phyloP scores from a whole-genome alignment of 1,139 yeast genomes.

The Suhomyces bribrorum region DNA sequence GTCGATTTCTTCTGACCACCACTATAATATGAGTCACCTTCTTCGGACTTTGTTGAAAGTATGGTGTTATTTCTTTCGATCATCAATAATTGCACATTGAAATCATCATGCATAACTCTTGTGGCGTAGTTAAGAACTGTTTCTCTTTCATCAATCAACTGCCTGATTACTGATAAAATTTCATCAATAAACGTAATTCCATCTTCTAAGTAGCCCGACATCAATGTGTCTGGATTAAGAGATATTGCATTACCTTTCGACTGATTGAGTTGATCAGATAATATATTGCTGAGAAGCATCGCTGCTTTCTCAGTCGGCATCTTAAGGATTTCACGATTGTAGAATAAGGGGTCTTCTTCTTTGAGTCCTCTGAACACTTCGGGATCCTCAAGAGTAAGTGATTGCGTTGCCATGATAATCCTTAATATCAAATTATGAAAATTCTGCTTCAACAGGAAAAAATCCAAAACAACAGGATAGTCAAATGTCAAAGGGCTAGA shows the following conservation, averaged over 20 bases:
- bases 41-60: conserved; percentile 38
- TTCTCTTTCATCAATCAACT: conserved; percentile 68
- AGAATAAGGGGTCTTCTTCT: conserved; percentile 53
- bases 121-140: conserved; percentile 71
- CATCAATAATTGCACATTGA: conserved; percentile 59
- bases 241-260: conserved; percentile 49
- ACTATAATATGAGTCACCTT: conserved; percentile 37
- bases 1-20: conserved; percentile 37
- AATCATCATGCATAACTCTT: conserved; percentile 73
- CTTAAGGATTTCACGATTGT: conserved; percentile 40
- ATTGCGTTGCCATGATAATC: conserved; percentile 68
- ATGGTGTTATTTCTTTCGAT: conserved; percentile 64
- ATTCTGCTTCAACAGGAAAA: conserved; percentile 72
- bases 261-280: conserved; percentile 44
- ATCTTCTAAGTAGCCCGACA: conserved; percentile 47
- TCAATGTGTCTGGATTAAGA: conserved; percentile 48
- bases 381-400: conserved; percentile 70
- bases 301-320: conserved; percentile 55
- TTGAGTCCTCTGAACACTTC: conserved; percentile 66
- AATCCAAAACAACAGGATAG: conserved; percentile 69
- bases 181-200: conserved; percentile 47
- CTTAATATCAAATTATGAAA: conserved; percentile 64
- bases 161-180: conserved; percentile 50
- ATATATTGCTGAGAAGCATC: conserved; percentile 43
- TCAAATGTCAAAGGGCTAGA: conserved; percentile 43